A percentile compares a stretch with the other conserved stretches of the same genome.
phyloP scores from a whole-genome alignment of 176 grass and related monocot species.

The Raddia distichophylla region DNA sequence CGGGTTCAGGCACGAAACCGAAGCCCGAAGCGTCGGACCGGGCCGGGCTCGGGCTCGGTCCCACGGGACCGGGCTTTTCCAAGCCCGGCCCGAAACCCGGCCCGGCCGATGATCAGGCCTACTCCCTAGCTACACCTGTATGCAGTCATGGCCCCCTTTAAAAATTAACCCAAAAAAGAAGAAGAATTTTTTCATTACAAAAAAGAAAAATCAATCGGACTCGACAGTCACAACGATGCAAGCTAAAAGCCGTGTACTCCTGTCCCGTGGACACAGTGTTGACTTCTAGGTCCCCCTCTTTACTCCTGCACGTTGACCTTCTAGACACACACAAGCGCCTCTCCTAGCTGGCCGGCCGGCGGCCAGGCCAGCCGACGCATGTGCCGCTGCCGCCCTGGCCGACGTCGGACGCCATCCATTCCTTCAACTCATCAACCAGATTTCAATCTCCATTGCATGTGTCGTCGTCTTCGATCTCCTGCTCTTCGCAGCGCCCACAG shows the following conservation, averaged over 20 bases:
- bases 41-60: no score
- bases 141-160: no score
- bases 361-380: constrained; percentile 6
- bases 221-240: not conserved
- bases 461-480: not conserved
- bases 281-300: constrained; percentile 25
- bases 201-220: no score
- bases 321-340: not conserved
- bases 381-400: not conserved
- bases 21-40: no score
- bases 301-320: constrained; percentile 45
- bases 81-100: no score
- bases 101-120: no score
- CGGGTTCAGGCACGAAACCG: no score
- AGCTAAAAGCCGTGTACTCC: not conserved
- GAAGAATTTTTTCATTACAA: not conserved
- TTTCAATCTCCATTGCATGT: no score
- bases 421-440: no score
- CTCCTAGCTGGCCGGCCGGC: not conserved
- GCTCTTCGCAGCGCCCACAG: not conserved
- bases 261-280: constrained; percentile 35
- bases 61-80: no score
- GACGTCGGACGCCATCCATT: no score
- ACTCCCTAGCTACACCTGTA: no score
- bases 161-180: not conserved